A percentile compares a stretch with the other conserved stretches of the same genome.
These are phyloP conservation scores for Colletotrichum tabaci DNA, from an alignment of 2,329 filamentous ascomycete genomes.

Conservation along the genomic window DNA sequence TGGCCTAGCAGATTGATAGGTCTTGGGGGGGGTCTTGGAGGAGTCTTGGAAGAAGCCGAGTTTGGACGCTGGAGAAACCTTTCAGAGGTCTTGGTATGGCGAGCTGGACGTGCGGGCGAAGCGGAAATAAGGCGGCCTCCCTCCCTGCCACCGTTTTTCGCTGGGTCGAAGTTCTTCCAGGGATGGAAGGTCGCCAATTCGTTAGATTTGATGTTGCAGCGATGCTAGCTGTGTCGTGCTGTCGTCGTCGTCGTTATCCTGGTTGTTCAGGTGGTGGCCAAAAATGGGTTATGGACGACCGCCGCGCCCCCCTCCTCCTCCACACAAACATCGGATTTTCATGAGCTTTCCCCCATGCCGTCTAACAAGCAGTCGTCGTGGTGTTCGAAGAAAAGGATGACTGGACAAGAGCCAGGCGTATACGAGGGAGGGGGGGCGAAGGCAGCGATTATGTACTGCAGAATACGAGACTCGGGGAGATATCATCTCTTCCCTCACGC, in stretches of 20 bases:
- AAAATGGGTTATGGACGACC: too few species aligned
- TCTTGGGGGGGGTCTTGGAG: not conserved
- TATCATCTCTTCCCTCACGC: not conserved
- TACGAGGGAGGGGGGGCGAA: constrained; percentile 5
- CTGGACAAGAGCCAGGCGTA: not conserved
- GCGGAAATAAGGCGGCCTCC: constrained; percentile 13
- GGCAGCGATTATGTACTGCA: constrained; percentile 31
- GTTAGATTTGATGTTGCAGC: not conserved
- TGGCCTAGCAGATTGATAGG: not conserved
- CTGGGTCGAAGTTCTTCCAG: constrained; percentile 3
- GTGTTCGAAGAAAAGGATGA: not conserved
- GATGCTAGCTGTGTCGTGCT: not conserved
- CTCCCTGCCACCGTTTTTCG: not conserved
- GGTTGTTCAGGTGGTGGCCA: constrained; percentile 2
- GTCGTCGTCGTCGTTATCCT: not conserved
- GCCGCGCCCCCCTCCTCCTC: not conserved
- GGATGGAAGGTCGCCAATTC: not conserved
- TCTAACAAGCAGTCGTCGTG: not conserved
- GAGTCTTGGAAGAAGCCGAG: not conserved
- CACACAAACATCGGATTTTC: constrained; percentile 8
- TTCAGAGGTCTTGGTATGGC: constrained; percentile 16
- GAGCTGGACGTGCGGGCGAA: constrained; percentile 15
- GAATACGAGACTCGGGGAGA: constrained; percentile 23
- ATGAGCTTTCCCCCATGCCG: not conserved
- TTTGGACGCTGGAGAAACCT: constrained; percentile 12